Evolutionary conservation across 208 protist species (phyloP).

Genomic region (Leishmania braziliensis): DNA sequence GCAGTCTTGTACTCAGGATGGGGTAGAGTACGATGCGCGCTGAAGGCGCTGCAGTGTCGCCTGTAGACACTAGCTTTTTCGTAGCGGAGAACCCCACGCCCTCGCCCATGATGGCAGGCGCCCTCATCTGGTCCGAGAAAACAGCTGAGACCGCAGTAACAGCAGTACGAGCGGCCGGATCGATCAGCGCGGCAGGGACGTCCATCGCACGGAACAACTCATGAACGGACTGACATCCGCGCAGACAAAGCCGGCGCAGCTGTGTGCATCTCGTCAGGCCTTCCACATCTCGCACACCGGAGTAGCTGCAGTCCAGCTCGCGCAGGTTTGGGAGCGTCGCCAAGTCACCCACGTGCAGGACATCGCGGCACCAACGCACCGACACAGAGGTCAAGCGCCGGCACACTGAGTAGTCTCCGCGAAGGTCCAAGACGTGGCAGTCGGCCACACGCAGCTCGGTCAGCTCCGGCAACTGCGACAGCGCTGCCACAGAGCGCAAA

Average conservation of each 20-base stretch:
- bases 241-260: conserved; percentile 21
- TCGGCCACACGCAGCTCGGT: conserved; percentile 6
- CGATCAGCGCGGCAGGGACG: not conserved
- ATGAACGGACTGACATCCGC: conserved; percentile 17
- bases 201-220: conserved; percentile 11
- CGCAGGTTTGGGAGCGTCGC: conserved; percentile 17
- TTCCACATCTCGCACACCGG: conserved; percentile 4
- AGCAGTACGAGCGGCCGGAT: not conserved
- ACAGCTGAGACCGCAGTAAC: not conserved
- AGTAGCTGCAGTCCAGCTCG: conserved; percentile 26
- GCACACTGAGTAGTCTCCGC: conserved; percentile 13
- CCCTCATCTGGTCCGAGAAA: not conserved
- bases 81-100: not conserved
- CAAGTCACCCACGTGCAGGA: conserved; percentile 18
- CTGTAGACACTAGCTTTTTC: not conserved
- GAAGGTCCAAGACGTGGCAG: conserved; percentile 12
- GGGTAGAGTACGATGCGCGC: not conserved
- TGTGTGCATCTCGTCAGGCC: conserved; percentile 4
- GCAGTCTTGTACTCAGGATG: not conserved
- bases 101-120: not conserved
- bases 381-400: conserved; percentile 18
- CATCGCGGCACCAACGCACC: conserved; percentile 17
- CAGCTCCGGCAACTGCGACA: conserved; percentile 8
- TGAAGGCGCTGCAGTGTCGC: not conserved
- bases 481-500: conserved; percentile 16